Evolutionary conservation across 2,329 filamentous ascomycete genomes (phyloP), one percentile per base, ranked within the genome.

Genomic region (Aureobasidium sp.): DNA sequence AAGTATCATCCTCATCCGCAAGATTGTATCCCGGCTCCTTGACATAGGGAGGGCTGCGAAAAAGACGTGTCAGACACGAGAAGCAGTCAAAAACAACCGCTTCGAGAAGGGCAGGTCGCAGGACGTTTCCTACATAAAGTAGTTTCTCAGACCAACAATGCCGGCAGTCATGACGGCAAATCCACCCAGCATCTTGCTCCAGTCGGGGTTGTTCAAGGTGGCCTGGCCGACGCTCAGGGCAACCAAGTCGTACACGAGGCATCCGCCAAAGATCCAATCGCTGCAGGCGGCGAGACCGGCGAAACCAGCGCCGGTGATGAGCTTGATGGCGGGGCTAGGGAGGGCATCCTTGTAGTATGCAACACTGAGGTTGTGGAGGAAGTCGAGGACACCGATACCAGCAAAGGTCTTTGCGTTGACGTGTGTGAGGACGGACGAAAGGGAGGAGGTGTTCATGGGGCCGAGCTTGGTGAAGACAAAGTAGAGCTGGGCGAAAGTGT

Each of bases 211-310:
- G 67, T 72, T 4, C 73, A 73, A 72, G 35, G 82, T 79, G 8
- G 80, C 70, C 63, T 85, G 82, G 0, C 82, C 82, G 0, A 81
- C 77, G 31, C 74, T 73, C 63, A 84, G 65, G 8, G 78, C 81
- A 15, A 83, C 72, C 19, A 84, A 72, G 67, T 84, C 80, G 67
- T 84, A 84, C 0, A 82, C 81, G 62, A 85, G 68, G 65, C 82
- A 83, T 0, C 77, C 79, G 0, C 82, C 82, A 54, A 84, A 80
- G 57, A 84, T 83, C 81, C 81, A 84, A 67, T 85, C 82, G 64
- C 80, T 83, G 37, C 69, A 65, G 10, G 74, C 74, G 2, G 78
- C 79, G 0, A 76, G 70, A 0, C 75, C 80, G 0, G 75, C 81
- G 61, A 84, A 84, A 0, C 78, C 81, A 0, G 83, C 65, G 0